Evolutionary conservation across 176 grass and related monocot species (phyloP).

Genomic region (Otatea glauca): DNA sequence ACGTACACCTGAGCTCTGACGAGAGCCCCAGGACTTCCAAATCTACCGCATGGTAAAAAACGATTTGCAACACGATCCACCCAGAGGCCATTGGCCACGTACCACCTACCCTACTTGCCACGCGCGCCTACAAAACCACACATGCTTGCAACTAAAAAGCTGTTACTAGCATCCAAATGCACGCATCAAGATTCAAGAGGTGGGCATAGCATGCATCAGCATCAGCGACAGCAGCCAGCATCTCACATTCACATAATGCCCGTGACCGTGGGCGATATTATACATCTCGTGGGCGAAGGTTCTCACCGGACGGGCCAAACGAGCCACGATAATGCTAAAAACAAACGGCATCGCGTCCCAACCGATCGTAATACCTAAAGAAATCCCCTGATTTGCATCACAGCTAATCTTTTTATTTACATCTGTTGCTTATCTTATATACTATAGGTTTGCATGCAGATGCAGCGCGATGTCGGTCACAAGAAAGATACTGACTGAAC

Average conservation of each 20-base stretch:
- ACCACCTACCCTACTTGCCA: background rate
- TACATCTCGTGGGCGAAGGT: constrained; percentile 36
- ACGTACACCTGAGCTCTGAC: background rate
- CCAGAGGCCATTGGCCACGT: background rate
- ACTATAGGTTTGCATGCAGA: background rate
- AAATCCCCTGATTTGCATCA: background rate
- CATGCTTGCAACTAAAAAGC: constrained; percentile 40
- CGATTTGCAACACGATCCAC: background rate
- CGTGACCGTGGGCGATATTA: constrained; percentile 46
- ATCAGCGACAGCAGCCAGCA: background rate
- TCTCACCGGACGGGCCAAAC: constrained; percentile 46
- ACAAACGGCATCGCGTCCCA: constrained; percentile 47
- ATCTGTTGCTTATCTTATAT: background rate
- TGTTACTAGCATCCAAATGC: constrained; percentile 43
- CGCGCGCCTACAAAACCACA: background rate
- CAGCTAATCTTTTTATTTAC: background rate
- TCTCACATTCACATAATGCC: constrained; percentile 20
- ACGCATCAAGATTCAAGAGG: constrained; percentile 43
- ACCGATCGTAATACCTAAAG: constrained; percentile 23
- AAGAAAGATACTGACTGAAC: background rate
- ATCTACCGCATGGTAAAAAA: constrained; percentile 10
- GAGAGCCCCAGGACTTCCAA: background rate
- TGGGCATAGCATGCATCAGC: background rate
- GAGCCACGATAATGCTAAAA: constrained; percentile 48
- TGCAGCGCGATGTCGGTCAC: constrained; percentile 22